Percentiles rank a stretch among this genome's conserved stretches.
These are phyloP conservation scores for Leishmania mexicana DNA, from an alignment of 208 protist genomes.

Conservation along the genomic window DNA sequence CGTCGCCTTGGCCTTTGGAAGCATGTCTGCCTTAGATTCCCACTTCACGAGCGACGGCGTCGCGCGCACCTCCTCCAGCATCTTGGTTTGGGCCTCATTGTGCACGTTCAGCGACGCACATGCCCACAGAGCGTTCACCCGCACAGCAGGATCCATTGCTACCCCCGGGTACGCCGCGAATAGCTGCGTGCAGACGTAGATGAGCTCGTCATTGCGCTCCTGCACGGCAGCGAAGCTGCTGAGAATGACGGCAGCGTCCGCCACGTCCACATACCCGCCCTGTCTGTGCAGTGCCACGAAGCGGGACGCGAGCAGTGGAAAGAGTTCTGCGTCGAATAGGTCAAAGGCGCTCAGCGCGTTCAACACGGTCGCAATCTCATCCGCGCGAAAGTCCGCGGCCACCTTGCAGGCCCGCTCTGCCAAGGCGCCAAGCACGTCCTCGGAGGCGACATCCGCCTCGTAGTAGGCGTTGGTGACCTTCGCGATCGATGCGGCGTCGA, in stretches of 20 bases:
- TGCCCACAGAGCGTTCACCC: conserved; percentile 78
- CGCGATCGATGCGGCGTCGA: conserved; percentile 79
- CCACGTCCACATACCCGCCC: conserved; percentile 55
- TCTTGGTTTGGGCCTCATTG: conserved; percentile 77
- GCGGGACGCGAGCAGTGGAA: conserved; percentile 85
- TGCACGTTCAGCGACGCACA: conserved; percentile 75
- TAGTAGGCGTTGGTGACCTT: conserved; percentile 78
- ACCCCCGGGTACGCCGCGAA: conserved; percentile 46
- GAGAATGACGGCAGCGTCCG: conserved; percentile 72
- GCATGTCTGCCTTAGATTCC: conserved; percentile 5
- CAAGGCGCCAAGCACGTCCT: conserved; percentile 86
- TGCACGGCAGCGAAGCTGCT: conserved; percentile 90
- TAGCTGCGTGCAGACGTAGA: conserved; percentile 70
- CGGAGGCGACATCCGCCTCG: conserved; percentile 59
- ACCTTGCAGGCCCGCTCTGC: conserved; percentile 88
- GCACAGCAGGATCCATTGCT: conserved; percentile 43
- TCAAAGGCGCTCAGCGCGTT: conserved; percentile 84
- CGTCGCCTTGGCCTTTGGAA: conserved; percentile 21
- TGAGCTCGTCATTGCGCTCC: conserved; percentile 86
- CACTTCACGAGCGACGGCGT: conserved; percentile 37
- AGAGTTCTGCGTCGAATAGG: conserved; percentile 90
- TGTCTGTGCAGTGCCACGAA: conserved; percentile 61
- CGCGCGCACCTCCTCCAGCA: conserved; percentile 51
- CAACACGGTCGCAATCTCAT: conserved; percentile 74
- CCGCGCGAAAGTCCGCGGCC: conserved; percentile 68